Evolutionary conservation across 495 filamentous ascomycete genomes (phyloP).

Genomic region (Hyaloscypha hepaticicola): DNA sequence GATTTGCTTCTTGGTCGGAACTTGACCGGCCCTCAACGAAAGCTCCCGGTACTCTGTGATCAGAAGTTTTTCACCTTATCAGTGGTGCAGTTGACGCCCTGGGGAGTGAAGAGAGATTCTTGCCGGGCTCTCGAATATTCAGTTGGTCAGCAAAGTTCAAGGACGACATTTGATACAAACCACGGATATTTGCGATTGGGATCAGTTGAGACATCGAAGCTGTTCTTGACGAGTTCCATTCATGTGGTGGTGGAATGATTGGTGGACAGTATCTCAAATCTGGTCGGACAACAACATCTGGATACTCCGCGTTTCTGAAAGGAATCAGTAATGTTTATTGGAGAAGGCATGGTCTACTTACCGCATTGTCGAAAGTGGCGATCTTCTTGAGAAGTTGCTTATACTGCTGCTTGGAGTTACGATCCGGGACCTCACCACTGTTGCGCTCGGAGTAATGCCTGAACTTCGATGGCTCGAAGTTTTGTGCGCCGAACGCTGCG

Average conservation of each 20-base stretch:
- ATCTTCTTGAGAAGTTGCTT: slow-evolving; percentile 16
- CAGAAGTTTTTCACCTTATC: slow-evolving; percentile 9
- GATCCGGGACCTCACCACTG: slow-evolving; percentile 3
- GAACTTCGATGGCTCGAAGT: slow-evolving; percentile 8
- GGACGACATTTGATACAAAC: slow-evolving; percentile 8
- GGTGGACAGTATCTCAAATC: slow-evolving; percentile 22
- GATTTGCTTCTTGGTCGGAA: slow-evolving; percentile 15
- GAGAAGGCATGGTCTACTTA: slow-evolving; percentile 4
- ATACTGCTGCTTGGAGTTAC: slow-evolving; percentile 30
- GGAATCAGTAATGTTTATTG: not conserved
- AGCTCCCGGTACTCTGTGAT: slow-evolving; percentile 17
- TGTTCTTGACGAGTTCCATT: slow-evolving; percentile 22
- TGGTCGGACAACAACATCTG: slow-evolving; percentile 17
- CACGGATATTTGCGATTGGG: slow-evolving; percentile 7
- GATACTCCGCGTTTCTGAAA: slow-evolving; percentile 18
- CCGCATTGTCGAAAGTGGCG: slow-evolving; percentile 26
- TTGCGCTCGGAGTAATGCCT: not conserved
- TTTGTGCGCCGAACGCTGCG: not conserved
- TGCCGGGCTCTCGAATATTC: slow-evolving; percentile 1
- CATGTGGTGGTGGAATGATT: slow-evolving; percentile 16
- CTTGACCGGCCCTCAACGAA: slow-evolving; percentile 16
- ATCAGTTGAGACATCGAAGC: slow-evolving; percentile 18
- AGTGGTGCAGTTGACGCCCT: slow-evolving; percentile 2
- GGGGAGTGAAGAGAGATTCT: slow-evolving; percentile 7
- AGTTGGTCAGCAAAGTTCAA: not conserved